phyloP scores from a whole-genome alignment of 2,329 filamentous ascomycete genomes.

The Leptographium flavum region DNA sequence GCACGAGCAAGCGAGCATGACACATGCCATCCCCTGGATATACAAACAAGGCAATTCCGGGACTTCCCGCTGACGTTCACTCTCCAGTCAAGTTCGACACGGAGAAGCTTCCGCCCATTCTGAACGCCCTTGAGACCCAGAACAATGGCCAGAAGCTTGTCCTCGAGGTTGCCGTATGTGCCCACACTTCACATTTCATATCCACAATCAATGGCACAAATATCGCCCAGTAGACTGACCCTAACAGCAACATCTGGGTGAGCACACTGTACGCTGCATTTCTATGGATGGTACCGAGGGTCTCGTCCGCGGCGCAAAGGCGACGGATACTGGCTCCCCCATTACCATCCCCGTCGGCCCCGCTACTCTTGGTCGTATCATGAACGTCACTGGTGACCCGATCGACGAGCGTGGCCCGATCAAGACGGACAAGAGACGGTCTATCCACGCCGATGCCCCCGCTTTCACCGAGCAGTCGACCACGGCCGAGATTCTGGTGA shows the following conservation, averaged over 20 bases:
- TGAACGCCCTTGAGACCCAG: constrained; percentile 85
- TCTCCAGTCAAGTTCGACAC: constrained; percentile 84
- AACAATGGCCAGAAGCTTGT: constrained; percentile 92
- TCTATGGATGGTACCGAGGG: constrained; percentile 99
- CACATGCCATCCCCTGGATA: background rate
- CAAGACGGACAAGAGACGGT: constrained; percentile 74
- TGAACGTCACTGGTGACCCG: constrained; percentile 99
- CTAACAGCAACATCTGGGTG: constrained; percentile 88
- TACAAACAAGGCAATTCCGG: background rate
- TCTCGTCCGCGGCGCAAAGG: constrained; percentile 85
- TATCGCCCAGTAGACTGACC: constrained; percentile 12
- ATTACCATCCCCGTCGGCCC: constrained; percentile 94
- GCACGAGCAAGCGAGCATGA: background rate
- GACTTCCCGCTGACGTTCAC: constrained; percentile 13
- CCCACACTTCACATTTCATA: constrained; percentile 8
- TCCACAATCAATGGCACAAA: constrained; percentile 15
- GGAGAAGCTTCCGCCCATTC: constrained; percentile 87
- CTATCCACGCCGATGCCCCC: constrained; percentile 92
- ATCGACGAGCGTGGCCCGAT: constrained; percentile 99
- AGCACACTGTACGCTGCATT: constrained; percentile 99
- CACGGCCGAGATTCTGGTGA: constrained; percentile 88
- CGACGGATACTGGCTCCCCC: constrained; percentile 77
- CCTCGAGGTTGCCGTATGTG: constrained; percentile 83
- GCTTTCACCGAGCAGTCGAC: constrained; percentile 93
- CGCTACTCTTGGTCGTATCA: constrained; percentile 93